Conservation (phyloP, 2,329 filamentous ascomycete species). For the Sporothrix luriei region DNA sequence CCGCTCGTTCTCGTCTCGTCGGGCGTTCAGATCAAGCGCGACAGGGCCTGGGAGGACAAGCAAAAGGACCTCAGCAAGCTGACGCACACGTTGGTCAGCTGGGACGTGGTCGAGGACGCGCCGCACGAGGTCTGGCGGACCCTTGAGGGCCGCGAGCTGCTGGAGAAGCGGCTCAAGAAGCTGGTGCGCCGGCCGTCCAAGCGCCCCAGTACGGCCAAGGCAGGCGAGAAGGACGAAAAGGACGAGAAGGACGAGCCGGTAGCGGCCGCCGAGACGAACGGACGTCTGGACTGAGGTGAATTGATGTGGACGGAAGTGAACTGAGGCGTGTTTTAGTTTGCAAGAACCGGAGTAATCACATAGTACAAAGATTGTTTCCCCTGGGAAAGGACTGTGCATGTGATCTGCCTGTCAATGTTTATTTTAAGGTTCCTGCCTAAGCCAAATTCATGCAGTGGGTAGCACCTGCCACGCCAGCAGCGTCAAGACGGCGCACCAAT, state of each 20-base stretch:
- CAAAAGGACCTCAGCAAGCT: conserved; percentile 82
- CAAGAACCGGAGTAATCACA: too few relatives aligned
- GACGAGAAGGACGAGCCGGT: too few relatives aligned
- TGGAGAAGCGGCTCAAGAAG: conserved; percentile 77
- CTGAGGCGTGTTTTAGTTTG: neutral
- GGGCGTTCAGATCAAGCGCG: conserved; percentile 67
- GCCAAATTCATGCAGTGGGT: neutral
- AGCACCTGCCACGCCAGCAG: neutral
- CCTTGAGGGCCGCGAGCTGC: conserved; percentile 67
- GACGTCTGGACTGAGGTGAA: neutral
- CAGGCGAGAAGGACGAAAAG: conserved; percentile 14
- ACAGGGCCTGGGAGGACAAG: conserved; percentile 75
- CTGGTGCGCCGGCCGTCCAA: conserved; percentile 53
- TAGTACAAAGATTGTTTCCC: too few relatives aligned
- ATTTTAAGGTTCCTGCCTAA: conserved; percentile 14
- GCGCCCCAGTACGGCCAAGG: conserved; percentile 1
- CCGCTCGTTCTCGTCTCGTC: conserved; percentile 82
- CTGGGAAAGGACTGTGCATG: too few relatives aligned
- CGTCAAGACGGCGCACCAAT: neutral
- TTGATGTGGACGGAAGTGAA: too few relatives aligned
- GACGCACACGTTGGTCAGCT: conserved; percentile 75
- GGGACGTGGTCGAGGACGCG: conserved; percentile 84
- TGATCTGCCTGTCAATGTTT: too few relatives aligned
- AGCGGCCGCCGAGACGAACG: neutral
- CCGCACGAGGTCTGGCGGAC: conserved; percentile 86